Evolutionary conservation across 345 rosid species (phyloP).

Genomic region (Salix arbutifolia): DNA sequence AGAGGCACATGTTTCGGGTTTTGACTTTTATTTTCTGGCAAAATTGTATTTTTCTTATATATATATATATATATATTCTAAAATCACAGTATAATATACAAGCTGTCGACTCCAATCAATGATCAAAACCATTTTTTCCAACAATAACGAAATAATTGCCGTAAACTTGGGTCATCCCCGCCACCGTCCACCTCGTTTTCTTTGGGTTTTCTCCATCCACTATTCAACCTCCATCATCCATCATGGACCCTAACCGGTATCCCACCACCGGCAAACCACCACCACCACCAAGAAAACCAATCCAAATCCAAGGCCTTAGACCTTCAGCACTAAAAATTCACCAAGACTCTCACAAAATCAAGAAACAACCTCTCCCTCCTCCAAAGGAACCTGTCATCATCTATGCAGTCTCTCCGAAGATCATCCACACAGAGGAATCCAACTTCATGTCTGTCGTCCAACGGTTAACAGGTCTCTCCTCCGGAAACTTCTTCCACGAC

Average conservation of each 20-base stretch:
- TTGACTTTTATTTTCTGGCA: background rate
- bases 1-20: background rate
- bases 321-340: constrained; percentile 63
- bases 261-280: constrained; percentile 24
- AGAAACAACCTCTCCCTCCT: constrained; percentile 56
- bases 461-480: constrained; percentile 73
- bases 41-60: background rate
- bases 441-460: constrained; percentile 84
- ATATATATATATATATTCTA: background rate
- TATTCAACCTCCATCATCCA: background rate
- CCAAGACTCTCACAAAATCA: constrained; percentile 63
- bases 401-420: constrained; percentile 77
- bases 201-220: background rate
- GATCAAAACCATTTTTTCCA: background rate
- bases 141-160: background rate
- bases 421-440: constrained; percentile 57
- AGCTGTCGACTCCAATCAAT: background rate
- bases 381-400: constrained; percentile 38
- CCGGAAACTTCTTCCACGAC: constrained; percentile 38
- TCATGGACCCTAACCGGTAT: constrained; percentile 42
- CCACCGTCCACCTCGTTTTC: background rate
- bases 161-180: background rate
- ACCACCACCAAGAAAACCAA: constrained; percentile 20
- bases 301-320: constrained; percentile 72
- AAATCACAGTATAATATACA: background rate